These are phyloP conservation scores for Cyclocybe cylindracea DNA, from an alignment of 768 basidiomycete species.

Conservation along the genomic window DNA sequence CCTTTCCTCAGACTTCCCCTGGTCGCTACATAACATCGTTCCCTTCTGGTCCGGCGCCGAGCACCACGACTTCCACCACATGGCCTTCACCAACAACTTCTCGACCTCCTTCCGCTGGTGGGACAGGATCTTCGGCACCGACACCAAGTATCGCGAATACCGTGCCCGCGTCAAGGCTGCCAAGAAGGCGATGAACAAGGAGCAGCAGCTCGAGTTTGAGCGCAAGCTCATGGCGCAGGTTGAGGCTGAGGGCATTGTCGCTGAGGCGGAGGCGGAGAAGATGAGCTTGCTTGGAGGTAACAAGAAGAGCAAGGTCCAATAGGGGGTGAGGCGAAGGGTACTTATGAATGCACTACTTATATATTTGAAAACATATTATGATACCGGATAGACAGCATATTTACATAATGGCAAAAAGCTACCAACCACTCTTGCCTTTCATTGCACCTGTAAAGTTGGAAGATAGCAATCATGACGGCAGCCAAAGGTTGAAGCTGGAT, in stretches of 20 bases:
- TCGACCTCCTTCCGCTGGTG: conserved; percentile 95
- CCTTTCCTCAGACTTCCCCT: conserved; percentile 79
- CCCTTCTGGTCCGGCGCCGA: conserved; percentile 98
- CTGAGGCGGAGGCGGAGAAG: conserved; percentile 58
- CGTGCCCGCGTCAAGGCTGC: conserved; percentile 64
- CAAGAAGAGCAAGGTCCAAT: conserved; percentile 34
- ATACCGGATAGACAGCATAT: no score
- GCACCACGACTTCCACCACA: conserved; percentile 98
- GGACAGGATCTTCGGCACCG: conserved; percentile 88
- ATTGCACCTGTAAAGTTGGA: no score
- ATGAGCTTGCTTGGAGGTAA: conserved; percentile 20
- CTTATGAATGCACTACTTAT: no score
- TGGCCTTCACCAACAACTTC: conserved; percentile 93
- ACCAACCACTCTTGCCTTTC: no score
- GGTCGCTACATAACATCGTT: conserved; percentile 89
- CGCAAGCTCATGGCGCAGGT: conserved; percentile 65
- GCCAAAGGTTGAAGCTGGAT: no score
- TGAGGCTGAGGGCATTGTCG: conserved; percentile 70
- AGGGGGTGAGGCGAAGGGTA: background rate
- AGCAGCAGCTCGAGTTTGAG: conserved; percentile 58
- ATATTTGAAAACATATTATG: no score
- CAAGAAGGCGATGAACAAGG: conserved; percentile 54
- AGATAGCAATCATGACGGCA: no score
- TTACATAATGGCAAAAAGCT: no score
- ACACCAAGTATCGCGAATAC: conserved; percentile 86